These are phyloP conservation scores for Sarocladiaceae sp. DNA, from an alignment of 2,329 filamentous ascomycete genomes.

Conservation along the genomic window DNA sequence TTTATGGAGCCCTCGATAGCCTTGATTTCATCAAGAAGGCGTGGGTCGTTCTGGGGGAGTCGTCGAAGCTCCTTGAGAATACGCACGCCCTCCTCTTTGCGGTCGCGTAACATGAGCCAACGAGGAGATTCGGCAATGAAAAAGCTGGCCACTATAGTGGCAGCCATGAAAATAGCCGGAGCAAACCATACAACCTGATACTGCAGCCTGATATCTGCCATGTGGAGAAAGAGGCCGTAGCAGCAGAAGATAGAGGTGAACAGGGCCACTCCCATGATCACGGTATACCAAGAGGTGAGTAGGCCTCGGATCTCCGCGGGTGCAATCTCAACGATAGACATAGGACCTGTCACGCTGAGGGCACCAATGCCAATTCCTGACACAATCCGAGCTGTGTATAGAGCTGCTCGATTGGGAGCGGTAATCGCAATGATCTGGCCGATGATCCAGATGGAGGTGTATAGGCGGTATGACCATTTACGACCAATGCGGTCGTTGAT, in stretches of 20 bases:
- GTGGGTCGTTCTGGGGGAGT: slow-evolving; percentile 17
- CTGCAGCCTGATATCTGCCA: slow-evolving; percentile 21
- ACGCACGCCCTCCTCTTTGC: slow-evolving; percentile 20
- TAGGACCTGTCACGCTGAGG: slow-evolving; percentile 30
- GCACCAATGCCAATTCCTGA: slow-evolving; percentile 33
- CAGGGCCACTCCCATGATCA: slow-evolving; percentile 30
- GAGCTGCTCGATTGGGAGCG: slow-evolving; percentile 19
- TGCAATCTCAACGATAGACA: slow-evolving; percentile 35
- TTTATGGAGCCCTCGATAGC: slow-evolving; percentile 25
- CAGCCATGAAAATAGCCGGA: slow-evolving; percentile 20
- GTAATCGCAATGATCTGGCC: slow-evolving; percentile 29
- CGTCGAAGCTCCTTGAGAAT: slow-evolving; percentile 20
- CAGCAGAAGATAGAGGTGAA: slow-evolving; percentile 27
- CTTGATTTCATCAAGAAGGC: slow-evolving; percentile 17
- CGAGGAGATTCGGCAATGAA: slow-evolving; percentile 31
- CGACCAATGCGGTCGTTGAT: slow-evolving; percentile 33
- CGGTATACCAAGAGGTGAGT: slow-evolving; percentile 30
- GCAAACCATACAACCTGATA: slow-evolving; percentile 24
- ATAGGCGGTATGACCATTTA: slow-evolving; percentile 33
- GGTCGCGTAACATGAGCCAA: slow-evolving; percentile 29
- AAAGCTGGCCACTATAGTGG: slow-evolving; percentile 23
- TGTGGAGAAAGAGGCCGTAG: slow-evolving; percentile 26
- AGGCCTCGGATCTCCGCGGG: slow-evolving; percentile 34
- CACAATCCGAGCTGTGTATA: slow-evolving; percentile 33
- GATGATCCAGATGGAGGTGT: slow-evolving; percentile 28